A percentile compares a stretch with the other conserved stretches of the same genome.
Conservation (phyloP, 495 filamentous ascomycete genomes). For the Neurospora sp. region DNA sequence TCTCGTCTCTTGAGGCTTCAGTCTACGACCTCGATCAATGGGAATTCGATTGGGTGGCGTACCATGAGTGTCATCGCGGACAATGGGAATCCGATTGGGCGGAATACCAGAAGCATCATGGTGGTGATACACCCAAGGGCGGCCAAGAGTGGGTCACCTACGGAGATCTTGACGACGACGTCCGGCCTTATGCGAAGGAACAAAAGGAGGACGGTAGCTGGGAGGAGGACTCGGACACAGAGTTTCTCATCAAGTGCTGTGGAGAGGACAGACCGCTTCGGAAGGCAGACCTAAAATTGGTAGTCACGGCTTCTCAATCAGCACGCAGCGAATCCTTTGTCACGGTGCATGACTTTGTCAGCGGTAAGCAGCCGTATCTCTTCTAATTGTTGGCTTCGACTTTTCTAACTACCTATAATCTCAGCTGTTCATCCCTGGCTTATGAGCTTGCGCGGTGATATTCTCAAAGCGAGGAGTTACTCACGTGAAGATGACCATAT, state of each 20-base stretch:
- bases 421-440: constrained; percentile 9
- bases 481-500: too few species aligned
- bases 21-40: constrained; percentile 6
- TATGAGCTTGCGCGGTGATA: constrained; percentile 4
- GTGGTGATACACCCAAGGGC: too few species aligned
- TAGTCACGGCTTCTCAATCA: not conserved
- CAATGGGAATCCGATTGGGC: constrained; percentile 10
- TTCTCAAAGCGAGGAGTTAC: not conserved
- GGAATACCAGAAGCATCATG: not conserved
- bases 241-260: constrained; percentile 6
- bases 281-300: not conserved
- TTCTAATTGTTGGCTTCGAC: not conserved
- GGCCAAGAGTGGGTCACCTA: constrained; percentile 5
- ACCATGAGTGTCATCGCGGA: not conserved
- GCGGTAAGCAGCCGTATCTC: not conserved
- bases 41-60: constrained; percentile 10
- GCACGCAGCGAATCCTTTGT: not conserved
- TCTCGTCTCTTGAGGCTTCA: constrained; percentile 12
- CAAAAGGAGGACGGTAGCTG: constrained; percentile 7
- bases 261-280: constrained; percentile 4
- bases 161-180: constrained; percentile 12
- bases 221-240: constrained; percentile 5
- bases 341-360: constrained; percentile 3
- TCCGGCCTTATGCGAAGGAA: not conserved
- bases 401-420: not conserved